Evolutionary conservation across 1,284 basidiomycete species (phyloP).

Genomic region (Cryptococcus floricola): DNA sequence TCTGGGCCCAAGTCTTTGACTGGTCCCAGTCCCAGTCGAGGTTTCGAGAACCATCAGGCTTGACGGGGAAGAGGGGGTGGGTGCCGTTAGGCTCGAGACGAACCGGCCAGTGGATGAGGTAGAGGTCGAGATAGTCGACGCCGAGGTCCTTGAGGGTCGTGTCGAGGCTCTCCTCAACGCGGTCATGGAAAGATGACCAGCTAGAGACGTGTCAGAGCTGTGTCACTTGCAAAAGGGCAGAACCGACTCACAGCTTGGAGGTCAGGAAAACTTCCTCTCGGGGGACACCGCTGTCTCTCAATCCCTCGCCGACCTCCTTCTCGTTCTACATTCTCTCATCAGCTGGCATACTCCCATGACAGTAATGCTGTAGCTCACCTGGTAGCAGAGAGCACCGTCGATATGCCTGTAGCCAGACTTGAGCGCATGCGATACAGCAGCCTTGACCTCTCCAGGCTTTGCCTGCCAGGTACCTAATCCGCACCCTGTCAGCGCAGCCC

Average conservation of each 20-base stretch:
- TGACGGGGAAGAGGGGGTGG: slow-evolving; percentile 64
- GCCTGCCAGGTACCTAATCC: slow-evolving; percentile 69
- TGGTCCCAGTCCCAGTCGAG: slow-evolving; percentile 63
- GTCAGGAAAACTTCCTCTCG: slow-evolving; percentile 76
- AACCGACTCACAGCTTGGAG: slow-evolving; percentile 42
- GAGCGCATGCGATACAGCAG: slow-evolving; percentile 68
- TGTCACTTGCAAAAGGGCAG: slow-evolving; percentile 55
- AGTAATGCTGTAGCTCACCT: slow-evolving; percentile 13
- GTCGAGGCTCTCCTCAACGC: slow-evolving; percentile 60
- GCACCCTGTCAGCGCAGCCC: neutral
- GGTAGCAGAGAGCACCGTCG: slow-evolving; percentile 66
- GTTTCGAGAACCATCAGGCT: slow-evolving; percentile 65
- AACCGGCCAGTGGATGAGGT: slow-evolving; percentile 80
- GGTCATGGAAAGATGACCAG: slow-evolving; percentile 67
- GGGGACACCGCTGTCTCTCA: slow-evolving; percentile 70
- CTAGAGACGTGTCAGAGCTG: slow-evolving; percentile 5
- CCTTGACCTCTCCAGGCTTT: slow-evolving; percentile 63
- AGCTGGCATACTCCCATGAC: neutral
- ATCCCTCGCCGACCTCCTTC: slow-evolving; percentile 77
- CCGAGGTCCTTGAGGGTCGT: slow-evolving; percentile 70
- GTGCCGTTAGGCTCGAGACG: slow-evolving; percentile 57
- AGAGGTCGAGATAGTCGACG: slow-evolving; percentile 74
- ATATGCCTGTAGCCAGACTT: slow-evolving; percentile 73
- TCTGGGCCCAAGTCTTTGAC: slow-evolving; percentile 72
- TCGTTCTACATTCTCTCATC: slow-evolving; percentile 56